Conservation (phyloP, 148 eudicot species). For the Polygonum aviculare region DNA sequence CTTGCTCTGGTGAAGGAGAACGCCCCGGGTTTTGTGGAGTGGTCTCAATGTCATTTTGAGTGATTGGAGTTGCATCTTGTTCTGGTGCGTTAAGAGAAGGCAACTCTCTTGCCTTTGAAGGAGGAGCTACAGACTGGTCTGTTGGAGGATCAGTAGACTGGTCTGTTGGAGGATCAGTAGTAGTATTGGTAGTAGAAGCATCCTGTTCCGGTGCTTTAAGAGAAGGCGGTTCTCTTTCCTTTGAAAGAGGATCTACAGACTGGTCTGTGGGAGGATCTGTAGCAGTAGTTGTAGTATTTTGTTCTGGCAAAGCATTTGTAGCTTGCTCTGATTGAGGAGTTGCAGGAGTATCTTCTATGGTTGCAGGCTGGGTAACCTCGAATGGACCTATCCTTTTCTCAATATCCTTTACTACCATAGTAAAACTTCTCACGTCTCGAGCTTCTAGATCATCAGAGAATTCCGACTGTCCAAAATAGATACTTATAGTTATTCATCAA, state of each 20-base stretch:
- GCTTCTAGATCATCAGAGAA: slow-evolving; percentile 43
- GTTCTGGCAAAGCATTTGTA: background rate
- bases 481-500: background rate
- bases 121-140: slow-evolving; percentile 1
- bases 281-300: background rate
- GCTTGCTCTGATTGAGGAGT: slow-evolving; percentile 8
- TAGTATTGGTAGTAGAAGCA: background rate
- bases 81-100: background rate
- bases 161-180: background rate
- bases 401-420: slow-evolving; percentile 40
- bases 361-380: slow-evolving; percentile 16
- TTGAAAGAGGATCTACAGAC: background rate
- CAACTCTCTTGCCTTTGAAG: background rate
- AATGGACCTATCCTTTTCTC: slow-evolving; percentile 63
- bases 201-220: too few relatives aligned
- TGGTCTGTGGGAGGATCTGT: background rate
- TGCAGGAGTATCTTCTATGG: slow-evolving; percentile 9
- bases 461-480: slow-evolving; percentile 31
- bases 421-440: slow-evolving; percentile 66
- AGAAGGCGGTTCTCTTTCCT: background rate
- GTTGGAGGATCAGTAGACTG: background rate
- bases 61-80: too few relatives aligned
- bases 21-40: too few relatives aligned
- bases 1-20: background rate
- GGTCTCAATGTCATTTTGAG: too few relatives aligned